phyloP scores from a whole-genome alignment of 768 basidiomycete species.

The Nidularia pulvinata region DNA sequence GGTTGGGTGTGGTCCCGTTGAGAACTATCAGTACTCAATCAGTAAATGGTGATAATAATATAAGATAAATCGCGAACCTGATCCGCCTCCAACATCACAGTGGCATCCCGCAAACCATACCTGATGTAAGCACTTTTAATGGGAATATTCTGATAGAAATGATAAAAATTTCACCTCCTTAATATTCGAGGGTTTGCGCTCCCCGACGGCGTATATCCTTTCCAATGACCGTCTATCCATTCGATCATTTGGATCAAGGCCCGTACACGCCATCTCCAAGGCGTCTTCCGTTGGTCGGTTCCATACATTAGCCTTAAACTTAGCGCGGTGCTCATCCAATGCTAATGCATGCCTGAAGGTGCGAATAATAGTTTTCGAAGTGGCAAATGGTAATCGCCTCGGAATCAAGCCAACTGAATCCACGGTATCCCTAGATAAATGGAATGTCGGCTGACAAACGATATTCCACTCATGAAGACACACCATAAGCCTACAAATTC shows the following conservation, averaged over 20 bases:
- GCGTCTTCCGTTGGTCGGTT: conserved; percentile 29
- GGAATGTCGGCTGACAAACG: background rate
- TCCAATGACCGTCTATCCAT: conserved; percentile 5
- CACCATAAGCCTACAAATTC: conserved; percentile 65
- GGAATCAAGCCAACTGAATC: conserved; percentile 59
- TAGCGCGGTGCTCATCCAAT: conserved; percentile 62
- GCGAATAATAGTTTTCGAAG: conserved; percentile 50
- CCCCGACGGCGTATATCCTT: conserved; percentile 1
- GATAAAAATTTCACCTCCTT: conserved; percentile 72
- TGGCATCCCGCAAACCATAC: background rate
- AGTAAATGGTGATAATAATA: background rate
- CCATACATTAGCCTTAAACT: conserved; percentile 58
- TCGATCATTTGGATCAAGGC: conserved; percentile 22
- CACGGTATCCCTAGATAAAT: conserved; percentile 79
- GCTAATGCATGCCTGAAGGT: conserved; percentile 68
- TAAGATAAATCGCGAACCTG: too few relatives aligned
- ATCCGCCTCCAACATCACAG: conserved; percentile 59
- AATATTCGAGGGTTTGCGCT: conserved; percentile 28
- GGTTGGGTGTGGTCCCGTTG: conserved; percentile 42
- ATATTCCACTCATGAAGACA: conserved; percentile 2
- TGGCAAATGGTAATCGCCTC: conserved; percentile 55
- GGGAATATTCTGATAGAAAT: too few relatives aligned
- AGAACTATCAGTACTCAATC: conserved; percentile 7
- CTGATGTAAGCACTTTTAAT: too few relatives aligned
- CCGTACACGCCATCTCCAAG: conserved; percentile 24